phyloP scores from a whole-genome alignment of 2,329 filamentous ascomycete genomes.

The Scolecobasidium constrictum region DNA sequence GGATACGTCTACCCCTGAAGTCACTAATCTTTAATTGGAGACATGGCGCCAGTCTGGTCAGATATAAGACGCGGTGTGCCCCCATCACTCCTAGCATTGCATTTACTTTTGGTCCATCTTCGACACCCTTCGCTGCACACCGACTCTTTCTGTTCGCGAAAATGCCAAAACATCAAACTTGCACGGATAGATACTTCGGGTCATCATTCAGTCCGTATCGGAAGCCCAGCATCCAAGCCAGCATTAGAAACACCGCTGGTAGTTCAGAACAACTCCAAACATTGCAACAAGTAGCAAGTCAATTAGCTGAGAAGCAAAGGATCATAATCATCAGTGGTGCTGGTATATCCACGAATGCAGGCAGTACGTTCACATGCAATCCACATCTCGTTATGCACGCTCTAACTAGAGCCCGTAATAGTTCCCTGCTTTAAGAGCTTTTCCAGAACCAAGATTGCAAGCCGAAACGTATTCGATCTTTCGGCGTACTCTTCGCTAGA shows the following conservation, averaged over 20 bases:
- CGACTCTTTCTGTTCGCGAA: slow-evolving; percentile 1
- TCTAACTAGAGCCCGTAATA: slow-evolving; percentile 2
- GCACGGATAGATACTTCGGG: background rate
- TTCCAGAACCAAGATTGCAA: slow-evolving; percentile 3
- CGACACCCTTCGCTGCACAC: slow-evolving; percentile 1
- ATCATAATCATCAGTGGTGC: slow-evolving; percentile 8
- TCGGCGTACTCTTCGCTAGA: slow-evolving; percentile 3
- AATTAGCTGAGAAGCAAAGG: slow-evolving; percentile 4
- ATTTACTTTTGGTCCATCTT: slow-evolving; percentile 8
- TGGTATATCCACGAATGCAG: slow-evolving; percentile 8
- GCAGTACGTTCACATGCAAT: slow-evolving; percentile 4
- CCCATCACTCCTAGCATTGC: slow-evolving; percentile 1
- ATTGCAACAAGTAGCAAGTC: slow-evolving; percentile 2
- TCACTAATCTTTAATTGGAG: background rate
- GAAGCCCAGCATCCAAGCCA: slow-evolving; percentile 1
- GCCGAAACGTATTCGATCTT: slow-evolving; percentile 6
- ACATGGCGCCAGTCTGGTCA: slow-evolving; percentile 5
- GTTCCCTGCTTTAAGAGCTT: slow-evolving; percentile 2
- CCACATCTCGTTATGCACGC: background rate
- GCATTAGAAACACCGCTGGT: background rate
- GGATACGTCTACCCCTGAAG: slow-evolving; percentile 8
- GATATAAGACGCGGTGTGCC: slow-evolving; percentile 7
- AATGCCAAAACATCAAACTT: slow-evolving; percentile 3
- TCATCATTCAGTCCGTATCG: slow-evolving; percentile 1
- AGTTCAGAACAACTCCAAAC: background rate